phyloP scores from a whole-genome alignment of 129 eudicot species.

The Ambrosia artemisiifolia region DNA sequence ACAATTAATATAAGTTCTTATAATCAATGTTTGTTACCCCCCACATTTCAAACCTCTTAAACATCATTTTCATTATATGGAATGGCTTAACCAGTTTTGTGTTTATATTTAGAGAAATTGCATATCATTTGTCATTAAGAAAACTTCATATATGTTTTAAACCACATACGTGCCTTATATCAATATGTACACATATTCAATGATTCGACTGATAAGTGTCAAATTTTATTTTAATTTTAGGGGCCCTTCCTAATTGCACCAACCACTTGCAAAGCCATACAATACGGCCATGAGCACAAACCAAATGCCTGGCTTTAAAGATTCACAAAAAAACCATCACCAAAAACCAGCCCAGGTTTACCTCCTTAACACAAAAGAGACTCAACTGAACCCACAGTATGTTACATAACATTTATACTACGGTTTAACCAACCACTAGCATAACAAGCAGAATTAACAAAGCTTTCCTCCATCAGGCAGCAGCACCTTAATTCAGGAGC shows the following conservation, averaged over 20 bases:
- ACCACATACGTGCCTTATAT: not conserved
- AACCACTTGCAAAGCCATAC: conserved; percentile 7
- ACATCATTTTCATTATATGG: too few species aligned
- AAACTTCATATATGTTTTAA: too few species aligned
- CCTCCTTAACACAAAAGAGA: conserved; percentile 2
- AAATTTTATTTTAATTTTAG: too few species aligned
- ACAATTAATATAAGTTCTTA: too few species aligned
- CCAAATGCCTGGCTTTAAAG: not conserved
- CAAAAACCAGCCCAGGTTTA: not conserved
- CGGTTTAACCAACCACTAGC: conserved; percentile 13
- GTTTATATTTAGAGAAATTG: too few species aligned
- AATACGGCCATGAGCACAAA: not conserved
- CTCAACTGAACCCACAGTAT: not conserved
- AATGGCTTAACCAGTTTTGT: too few species aligned
- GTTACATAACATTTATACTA: not conserved
- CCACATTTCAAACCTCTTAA: too few species aligned
- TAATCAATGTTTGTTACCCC: too few species aligned
- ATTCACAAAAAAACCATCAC: not conserved
- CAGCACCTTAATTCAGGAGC: conserved; percentile 58
- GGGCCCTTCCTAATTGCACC: not conserved
- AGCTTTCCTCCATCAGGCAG: conserved; percentile 38
- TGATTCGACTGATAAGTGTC: too few species aligned
- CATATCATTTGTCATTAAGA: too few species aligned
- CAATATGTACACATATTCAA: too few species aligned
- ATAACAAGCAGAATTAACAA: not conserved